A percentile compares a stretch with the other conserved stretches of the same genome.
Conservation (phyloP, 2,329 filamentous ascomycete species). For the Calonectria pauciramosa region DNA sequence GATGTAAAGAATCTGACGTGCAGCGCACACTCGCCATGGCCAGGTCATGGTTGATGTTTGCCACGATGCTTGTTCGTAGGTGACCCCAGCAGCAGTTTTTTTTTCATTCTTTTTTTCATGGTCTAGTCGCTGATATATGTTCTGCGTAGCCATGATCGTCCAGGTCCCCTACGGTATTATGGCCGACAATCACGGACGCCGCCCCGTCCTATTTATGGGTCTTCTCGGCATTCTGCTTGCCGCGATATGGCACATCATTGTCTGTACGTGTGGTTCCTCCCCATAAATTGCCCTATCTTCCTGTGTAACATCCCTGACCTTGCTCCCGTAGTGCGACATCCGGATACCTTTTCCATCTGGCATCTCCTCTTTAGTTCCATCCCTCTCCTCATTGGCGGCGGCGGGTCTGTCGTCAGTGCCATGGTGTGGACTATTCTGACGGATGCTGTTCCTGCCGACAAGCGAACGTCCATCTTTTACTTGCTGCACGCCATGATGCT, state of each 20-base stretch:
- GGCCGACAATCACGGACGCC: slow-evolving; percentile 61
- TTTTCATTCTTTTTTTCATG: not conserved
- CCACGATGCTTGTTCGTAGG: slow-evolving; percentile 62
- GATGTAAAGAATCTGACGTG: slow-evolving; percentile 64
- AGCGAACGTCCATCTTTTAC: slow-evolving; percentile 58
- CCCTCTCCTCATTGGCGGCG: slow-evolving; percentile 58
- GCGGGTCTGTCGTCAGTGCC: slow-evolving; percentile 53
- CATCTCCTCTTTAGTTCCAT: slow-evolving; percentile 49
- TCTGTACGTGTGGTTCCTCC: slow-evolving; percentile 44
- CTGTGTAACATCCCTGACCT: not conserved
- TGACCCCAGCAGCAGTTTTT: slow-evolving; percentile 3
- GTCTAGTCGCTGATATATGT: not conserved
- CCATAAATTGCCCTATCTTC: not conserved
- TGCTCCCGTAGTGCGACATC: slow-evolving; percentile 50
- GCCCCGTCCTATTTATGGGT: slow-evolving; percentile 55
- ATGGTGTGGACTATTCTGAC: slow-evolving; percentile 62
- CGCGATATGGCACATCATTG: slow-evolving; percentile 46
- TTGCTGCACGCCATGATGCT: slow-evolving; percentile 53
- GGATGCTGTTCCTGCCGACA: slow-evolving; percentile 55
- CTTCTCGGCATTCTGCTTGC: slow-evolving; percentile 49
- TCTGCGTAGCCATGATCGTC: slow-evolving; percentile 52
- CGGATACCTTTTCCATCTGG: slow-evolving; percentile 56
- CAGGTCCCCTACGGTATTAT: slow-evolving; percentile 61
- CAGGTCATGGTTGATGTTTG: slow-evolving; percentile 60
- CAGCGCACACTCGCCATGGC: slow-evolving; percentile 67